Conservation (phyloP, 352 stramenopile genomes). For the Pythium utonaiense region DNA sequence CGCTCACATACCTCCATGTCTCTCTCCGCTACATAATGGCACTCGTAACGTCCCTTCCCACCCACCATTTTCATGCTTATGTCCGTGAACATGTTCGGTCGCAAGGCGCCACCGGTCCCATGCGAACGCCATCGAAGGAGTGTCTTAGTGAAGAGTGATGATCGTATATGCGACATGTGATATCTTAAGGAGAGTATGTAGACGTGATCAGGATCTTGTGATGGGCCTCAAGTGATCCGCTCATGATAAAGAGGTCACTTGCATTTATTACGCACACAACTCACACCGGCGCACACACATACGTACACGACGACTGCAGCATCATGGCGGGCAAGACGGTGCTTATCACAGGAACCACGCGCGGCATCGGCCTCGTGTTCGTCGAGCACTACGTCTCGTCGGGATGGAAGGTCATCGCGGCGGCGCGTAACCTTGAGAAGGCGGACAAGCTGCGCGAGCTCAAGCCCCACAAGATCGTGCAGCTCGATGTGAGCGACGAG, state of each 20-base stretch:
- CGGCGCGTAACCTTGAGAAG: slow-evolving; percentile 19
- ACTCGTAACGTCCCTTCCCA: too few relatives aligned
- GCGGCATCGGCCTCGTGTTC: slow-evolving; percentile 29
- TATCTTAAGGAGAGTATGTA: not conserved
- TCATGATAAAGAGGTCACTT: not conserved
- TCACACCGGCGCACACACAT: not conserved
- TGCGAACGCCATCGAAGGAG: not conserved
- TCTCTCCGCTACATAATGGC: too few relatives aligned
- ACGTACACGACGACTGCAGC: not conserved
- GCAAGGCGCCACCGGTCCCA: too few relatives aligned
- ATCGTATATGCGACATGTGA: not conserved
- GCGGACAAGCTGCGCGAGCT: slow-evolving; percentile 32
- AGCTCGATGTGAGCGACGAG: slow-evolving; percentile 42
- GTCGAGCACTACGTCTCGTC: slow-evolving; percentile 18
- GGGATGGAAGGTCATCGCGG: slow-evolving; percentile 24
- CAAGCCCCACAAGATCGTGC: slow-evolving; percentile 36
- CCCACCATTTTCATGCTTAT: too few relatives aligned
- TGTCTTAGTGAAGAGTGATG: not conserved
- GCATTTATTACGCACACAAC: too few relatives aligned
- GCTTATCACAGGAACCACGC: slow-evolving; percentile 28
- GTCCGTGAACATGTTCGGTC: too few relatives aligned
- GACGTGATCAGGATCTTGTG: not conserved
- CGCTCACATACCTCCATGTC: too few relatives aligned
- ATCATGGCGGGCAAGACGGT: slow-evolving; percentile 24
- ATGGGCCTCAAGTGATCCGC: too few relatives aligned